phyloP scores from a whole-genome alignment of 805 yeast genomes.

The Metschnikowia peoriensis region DNA sequence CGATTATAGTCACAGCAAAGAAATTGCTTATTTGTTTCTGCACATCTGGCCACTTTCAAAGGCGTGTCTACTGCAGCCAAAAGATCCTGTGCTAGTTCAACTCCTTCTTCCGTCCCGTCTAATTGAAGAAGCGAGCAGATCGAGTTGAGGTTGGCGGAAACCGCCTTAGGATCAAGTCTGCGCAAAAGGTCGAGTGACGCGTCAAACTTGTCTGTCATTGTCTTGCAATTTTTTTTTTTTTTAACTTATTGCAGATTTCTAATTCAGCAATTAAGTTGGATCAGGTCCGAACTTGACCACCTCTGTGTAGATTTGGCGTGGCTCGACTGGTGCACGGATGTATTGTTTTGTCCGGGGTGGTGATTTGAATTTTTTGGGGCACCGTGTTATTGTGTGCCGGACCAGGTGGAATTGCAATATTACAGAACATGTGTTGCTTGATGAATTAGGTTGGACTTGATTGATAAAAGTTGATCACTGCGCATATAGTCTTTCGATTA shows the following conservation, averaged over 20 bases:
- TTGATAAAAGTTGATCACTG: no score
- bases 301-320: no score
- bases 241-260: neutral
- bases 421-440: no score
- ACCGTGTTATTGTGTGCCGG: no score
- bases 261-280: neutral
- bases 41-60: slow-evolving; percentile 51
- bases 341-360: no score
- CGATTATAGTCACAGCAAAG: slow-evolving; percentile 92
- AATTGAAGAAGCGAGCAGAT: slow-evolving; percentile 47
- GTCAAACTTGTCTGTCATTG: slow-evolving; percentile 52
- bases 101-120: slow-evolving; percentile 23
- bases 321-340: no score
- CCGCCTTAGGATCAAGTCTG: slow-evolving; percentile 67
- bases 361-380: no score
- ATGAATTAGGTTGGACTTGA: no score
- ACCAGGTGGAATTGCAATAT: no score
- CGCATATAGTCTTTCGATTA: no score
- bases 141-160: slow-evolving; percentile 43
- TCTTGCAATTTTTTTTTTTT: neutral
- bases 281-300: neutral
- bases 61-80: slow-evolving; percentile 88
- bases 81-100: slow-evolving; percentile 79
- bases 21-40: slow-evolving; percentile 59
- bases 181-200: slow-evolving; percentile 78